Percentiles rank a stretch among this genome's conserved stretches.
phyloP scores from a whole-genome alignment of 1,284 basidiomycete genomes.

The Inonotus obliquus region DNA sequence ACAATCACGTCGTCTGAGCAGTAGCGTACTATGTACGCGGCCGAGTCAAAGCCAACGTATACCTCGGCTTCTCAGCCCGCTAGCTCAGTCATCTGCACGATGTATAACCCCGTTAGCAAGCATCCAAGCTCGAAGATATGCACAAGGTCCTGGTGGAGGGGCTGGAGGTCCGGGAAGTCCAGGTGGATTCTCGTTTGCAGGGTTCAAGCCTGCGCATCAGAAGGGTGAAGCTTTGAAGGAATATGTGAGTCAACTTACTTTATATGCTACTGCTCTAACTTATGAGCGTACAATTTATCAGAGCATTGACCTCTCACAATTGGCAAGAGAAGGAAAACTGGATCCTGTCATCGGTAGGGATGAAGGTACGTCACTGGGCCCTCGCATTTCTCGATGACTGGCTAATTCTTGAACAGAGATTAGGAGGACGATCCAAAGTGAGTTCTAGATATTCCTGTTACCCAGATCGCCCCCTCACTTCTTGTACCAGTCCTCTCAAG shows the following conservation, averaged over 20 bases:
- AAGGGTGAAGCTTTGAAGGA: constrained; percentile 84
- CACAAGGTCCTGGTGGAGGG: constrained; percentile 32
- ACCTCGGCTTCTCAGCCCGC: background rate
- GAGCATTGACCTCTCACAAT: constrained; percentile 81
- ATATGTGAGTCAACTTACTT: constrained; percentile 50
- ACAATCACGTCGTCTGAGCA: background rate
- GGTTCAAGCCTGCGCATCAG: constrained; percentile 53
- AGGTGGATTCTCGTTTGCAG: constrained; percentile 56
- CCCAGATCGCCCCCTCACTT: background rate
- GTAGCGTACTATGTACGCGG: background rate
- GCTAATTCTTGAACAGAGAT: constrained; percentile 55
- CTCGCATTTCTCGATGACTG: background rate
- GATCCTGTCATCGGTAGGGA: constrained; percentile 90
- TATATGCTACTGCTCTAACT: background rate
- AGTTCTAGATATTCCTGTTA: constrained; percentile 26
- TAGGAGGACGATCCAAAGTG: constrained; percentile 84
- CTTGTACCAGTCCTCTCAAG: constrained; percentile 58
- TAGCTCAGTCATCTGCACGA: background rate
- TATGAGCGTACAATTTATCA: constrained; percentile 26
- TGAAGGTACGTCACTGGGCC: constrained; percentile 50
- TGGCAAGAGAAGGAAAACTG: constrained; percentile 80
- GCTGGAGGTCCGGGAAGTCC: constrained; percentile 26
- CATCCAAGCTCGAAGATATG: constrained; percentile 26
- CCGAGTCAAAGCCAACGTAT: background rate
- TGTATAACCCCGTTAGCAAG: background rate